Base-by-base conservation (phyloP, 805 yeast species). In the Teunomyces stri region DNA sequence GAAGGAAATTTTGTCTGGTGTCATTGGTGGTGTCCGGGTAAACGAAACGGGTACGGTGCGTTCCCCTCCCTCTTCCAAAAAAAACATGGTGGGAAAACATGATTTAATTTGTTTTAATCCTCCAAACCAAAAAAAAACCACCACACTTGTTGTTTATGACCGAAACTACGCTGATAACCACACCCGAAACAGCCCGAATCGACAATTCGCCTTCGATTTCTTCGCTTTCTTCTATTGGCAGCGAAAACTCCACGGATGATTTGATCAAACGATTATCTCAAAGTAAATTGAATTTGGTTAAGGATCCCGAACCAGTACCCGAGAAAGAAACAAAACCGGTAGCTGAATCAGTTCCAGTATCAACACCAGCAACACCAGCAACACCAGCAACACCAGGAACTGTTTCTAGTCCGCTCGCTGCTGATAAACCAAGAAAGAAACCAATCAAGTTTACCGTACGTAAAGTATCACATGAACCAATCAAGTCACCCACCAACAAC, bases 401-500 rank as follows among this genome's bases (percentile, higher is more conserved):
- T 6, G 12, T 12, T 3, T 6, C 38, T 6, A 18, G 28, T n/a
- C 40, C 40, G 5, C 40, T 21, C 22, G 20, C 22, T 12, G 25
- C 3, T 15, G 40, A 37, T 4, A 37, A 37, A 27, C 42, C 29
- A 29, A 31, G 42, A n/a, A 57, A 59, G 41, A 65, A 61, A 45
- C 63, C 72, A 11, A 55, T 67, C 38, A 63, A 57, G 47, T 68
- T 68, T 46, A 68, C 68, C 3, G 71, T 68, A 2, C 50, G 70
- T 25, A 66, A 64, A 50, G 69, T 66, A 5, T 59, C 64, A 6
- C 62, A 61, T 43, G 71, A 64, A 27, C 50, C 61, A 5, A 57
- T 63, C 28, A 46, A 34, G 22, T 44, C 51, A 5, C 51, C 51
- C 9, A 37, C 25, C 12, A 35, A 29, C 27, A 42, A 48, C 7